A percentile compares a stretch with the other conserved stretches of the same genome.
Conservation (phyloP, 176 grass and related monocot species). For the Melocanna baccifera region DNA sequence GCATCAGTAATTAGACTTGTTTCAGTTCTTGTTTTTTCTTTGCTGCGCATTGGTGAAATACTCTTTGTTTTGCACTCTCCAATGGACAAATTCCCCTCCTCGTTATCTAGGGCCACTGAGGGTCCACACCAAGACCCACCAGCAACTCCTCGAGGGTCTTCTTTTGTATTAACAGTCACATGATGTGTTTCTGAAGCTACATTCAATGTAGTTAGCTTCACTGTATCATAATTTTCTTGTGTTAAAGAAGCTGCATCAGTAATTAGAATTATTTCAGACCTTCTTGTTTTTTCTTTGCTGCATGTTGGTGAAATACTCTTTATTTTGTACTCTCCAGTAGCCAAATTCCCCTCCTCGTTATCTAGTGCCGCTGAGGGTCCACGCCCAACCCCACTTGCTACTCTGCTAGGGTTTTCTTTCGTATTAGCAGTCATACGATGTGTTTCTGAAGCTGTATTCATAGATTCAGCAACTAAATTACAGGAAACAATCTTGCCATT, state of each 20-base stretch:
- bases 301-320: background rate
- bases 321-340: background rate
- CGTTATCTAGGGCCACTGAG: background rate
- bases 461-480: background rate
- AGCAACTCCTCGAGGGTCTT: background rate
- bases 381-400: constrained; percentile 5
- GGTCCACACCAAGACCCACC: background rate
- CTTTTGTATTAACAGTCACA: background rate
- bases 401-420: background rate
- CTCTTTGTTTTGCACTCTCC: constrained; percentile 16
- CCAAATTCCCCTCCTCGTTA: background rate
- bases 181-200: background rate
- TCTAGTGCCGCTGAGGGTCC: background rate
- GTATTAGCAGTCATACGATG: background rate
- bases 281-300: constrained; percentile 10
- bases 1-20: background rate
- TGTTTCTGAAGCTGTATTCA: constrained; percentile 25
- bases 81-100: background rate
- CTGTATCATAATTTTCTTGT: constrained; percentile 7
- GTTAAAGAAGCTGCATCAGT: constrained; percentile 1
- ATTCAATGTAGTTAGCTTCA: background rate
- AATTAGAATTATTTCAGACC: background rate
- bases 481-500: background rate
- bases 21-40: background rate
- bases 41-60: background rate